A percentile compares a stretch with the other conserved stretches of the same genome.
Conservation (phyloP, 23 red algal genomes). For the Gracilariopsis chorda region DNA sequence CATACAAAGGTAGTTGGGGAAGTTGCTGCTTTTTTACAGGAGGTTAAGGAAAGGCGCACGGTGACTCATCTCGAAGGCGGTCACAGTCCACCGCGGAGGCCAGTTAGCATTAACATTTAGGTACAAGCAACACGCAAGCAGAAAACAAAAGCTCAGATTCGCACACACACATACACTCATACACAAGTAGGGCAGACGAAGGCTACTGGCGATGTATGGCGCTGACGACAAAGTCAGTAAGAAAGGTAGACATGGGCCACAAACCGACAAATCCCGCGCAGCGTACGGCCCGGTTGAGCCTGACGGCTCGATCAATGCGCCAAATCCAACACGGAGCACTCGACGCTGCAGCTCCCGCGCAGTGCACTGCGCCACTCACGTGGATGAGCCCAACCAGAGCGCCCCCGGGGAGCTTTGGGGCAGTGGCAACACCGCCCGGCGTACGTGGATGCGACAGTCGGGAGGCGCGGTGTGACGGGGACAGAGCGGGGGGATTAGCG, state of each 20-base stretch:
- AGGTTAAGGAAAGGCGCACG: too few species aligned
- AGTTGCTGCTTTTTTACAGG: too few species aligned
- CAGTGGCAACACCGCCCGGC: background rate
- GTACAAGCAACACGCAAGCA: too few species aligned
- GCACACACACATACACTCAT: too few species aligned
- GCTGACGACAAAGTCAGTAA: conserved; percentile 30
- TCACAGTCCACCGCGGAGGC: too few species aligned
- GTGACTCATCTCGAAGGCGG: too few species aligned
- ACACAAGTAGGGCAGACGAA: too few species aligned
- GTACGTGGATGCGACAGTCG: background rate
- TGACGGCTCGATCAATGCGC: conserved; percentile 41
- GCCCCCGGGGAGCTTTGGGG: background rate
- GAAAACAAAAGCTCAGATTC: too few species aligned
- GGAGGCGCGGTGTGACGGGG: background rate
- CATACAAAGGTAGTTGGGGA: too few species aligned
- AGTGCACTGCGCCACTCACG: background rate
- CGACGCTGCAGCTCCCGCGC: background rate
- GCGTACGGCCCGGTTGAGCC: conserved; percentile 6
- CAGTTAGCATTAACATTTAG: too few species aligned
- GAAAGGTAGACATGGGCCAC: conserved; percentile 30
- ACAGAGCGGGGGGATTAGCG: background rate
- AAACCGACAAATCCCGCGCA: conserved; percentile 61
- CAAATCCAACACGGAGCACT: conserved; percentile 37
- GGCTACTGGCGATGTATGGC: conserved; percentile 47
- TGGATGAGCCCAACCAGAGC: conserved; percentile 53